A percentile compares a stretch with the other conserved stretches of the same genome.
Conservation (phyloP, 2,329 filamentous ascomycete species). For the Penicillium sp. region DNA sequence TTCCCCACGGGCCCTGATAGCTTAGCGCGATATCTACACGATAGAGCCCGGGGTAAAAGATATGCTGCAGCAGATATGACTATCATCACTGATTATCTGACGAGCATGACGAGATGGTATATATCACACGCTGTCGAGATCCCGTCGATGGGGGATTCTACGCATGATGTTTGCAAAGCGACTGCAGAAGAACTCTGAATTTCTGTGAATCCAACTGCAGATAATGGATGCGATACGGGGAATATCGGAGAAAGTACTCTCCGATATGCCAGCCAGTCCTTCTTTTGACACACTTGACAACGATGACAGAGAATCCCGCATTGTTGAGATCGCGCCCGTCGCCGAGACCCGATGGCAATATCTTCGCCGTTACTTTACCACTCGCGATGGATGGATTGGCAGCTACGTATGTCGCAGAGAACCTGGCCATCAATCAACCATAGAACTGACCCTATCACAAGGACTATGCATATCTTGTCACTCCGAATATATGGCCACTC, state of each 20-base stretch:
- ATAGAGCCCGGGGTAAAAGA: constrained; percentile 2
- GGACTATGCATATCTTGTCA: constrained; percentile 58
- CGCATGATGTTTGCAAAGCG: background rate
- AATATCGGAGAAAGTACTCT: constrained; percentile 9
- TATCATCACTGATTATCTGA: background rate
- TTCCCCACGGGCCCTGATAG: constrained; percentile 5
- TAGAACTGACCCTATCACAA: constrained; percentile 8
- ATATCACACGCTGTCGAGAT: constrained; percentile 8
- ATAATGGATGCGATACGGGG: constrained; percentile 10
- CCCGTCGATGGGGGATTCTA: background rate
- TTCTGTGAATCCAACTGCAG: background rate
- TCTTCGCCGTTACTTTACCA: constrained; percentile 27
- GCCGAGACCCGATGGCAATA: constrained; percentile 24
- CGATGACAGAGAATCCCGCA: constrained; percentile 5
- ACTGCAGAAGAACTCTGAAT: background rate
- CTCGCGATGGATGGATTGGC: constrained; percentile 51
- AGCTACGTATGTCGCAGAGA: constrained; percentile 39
- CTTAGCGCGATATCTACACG: background rate
- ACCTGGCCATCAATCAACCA: background rate
- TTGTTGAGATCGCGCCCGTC: constrained; percentile 12
- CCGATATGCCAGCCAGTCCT: background rate
- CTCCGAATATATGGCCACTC: constrained; percentile 56
- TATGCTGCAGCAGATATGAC: constrained; percentile 10
- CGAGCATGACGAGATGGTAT: constrained; percentile 6
- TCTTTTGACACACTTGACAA: constrained; percentile 11